Conservation (phyloP, 768 basidiomycete species). For the Trichaptum fuscoviolaceum region DNA sequence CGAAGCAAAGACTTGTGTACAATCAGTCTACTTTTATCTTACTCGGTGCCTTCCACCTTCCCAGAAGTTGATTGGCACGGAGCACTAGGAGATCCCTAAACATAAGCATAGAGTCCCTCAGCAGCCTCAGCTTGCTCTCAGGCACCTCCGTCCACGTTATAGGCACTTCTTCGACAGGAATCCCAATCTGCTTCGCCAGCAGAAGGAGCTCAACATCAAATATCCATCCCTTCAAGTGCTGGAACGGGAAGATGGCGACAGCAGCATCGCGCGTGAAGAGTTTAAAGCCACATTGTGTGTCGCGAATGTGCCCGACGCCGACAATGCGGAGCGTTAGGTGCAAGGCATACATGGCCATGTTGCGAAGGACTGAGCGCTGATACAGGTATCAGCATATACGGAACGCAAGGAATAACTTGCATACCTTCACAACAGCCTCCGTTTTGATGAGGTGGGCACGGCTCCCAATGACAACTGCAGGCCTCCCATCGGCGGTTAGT, state of each 20-base stretch:
- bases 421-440: slow-evolving; percentile 89
- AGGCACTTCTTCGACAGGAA: slow-evolving; percentile 82
- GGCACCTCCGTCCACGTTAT: slow-evolving; percentile 92
- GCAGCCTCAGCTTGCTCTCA: slow-evolving; percentile 86
- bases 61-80: slow-evolving; percentile 72
- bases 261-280: slow-evolving; percentile 84
- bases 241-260: slow-evolving; percentile 74
- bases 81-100: slow-evolving; percentile 80
- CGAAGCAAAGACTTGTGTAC: background rate
- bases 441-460: slow-evolving; percentile 90
- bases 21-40: background rate
- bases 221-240: slow-evolving; percentile 91
- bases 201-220: slow-evolving; percentile 94
- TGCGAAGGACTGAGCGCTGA: slow-evolving; percentile 84
- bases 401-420: slow-evolving; percentile 15
- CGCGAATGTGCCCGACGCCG: slow-evolving; percentile 85
- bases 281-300: slow-evolving; percentile 98
- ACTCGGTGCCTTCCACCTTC: slow-evolving; percentile 55
- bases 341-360: slow-evolving; percentile 90
- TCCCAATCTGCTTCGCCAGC: slow-evolving; percentile 69
- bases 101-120: slow-evolving; percentile 86
- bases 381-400: slow-evolving; percentile 1
- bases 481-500: slow-evolving; percentile 43
- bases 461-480: slow-evolving; percentile 75
- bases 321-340: slow-evolving; percentile 86